Base-by-base conservation (phyloP, 495 filamentous ascomycete species). In the Haplographium delicatum region DNA sequence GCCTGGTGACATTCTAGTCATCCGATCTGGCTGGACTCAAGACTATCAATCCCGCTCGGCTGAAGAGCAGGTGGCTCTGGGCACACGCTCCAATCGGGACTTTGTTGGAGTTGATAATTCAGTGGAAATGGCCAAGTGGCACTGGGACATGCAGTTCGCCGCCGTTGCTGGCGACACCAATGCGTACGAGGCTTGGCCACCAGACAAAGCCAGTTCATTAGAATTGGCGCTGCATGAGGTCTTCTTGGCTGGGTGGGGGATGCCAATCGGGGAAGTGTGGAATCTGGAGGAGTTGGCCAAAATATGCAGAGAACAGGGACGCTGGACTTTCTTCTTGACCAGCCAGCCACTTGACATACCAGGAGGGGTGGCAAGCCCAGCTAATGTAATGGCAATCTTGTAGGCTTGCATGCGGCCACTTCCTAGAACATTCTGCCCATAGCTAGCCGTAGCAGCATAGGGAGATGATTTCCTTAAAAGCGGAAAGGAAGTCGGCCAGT, bases 221-320 rank as follows among this genome's bases (percentile, higher is more conserved):
- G n/a, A n/a, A n/a, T n/a, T n/a, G n/a, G n/a, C n/a, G n/a, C 47
- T 59, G 8, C 56, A 59, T 37, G 71, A 82, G 49, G 74, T 69
- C 66, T 57, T 78, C 23, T 58, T 82, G 16, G 70, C 65, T 6
- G 69, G 71, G 15, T 83, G 75, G 76, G 79, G 79, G 5, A 58
- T 70, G 47, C 77, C 77, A 2, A 76, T 83, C 53, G 78, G 78
- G 0, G 79, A 83, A 63, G 57, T 80, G 51, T 81, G 77, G 59
- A 74, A 82, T 63, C 57, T 80, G 18, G 76, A 81, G 62, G 60
- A 58, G 22, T 57, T 81, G 53, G 31, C 54, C 10, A 44, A 43
- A 28, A 43, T 19, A 4, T 60, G 58, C 45, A 8, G 50, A 9
- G 34, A 30, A 16, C 37, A 53, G 8, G 42, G 51, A 15, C 37